These are phyloP conservation scores for Rhizopus microsporus DNA, from an alignment of 371 early-diverging fungal genomes.

Conservation along the genomic window DNA sequence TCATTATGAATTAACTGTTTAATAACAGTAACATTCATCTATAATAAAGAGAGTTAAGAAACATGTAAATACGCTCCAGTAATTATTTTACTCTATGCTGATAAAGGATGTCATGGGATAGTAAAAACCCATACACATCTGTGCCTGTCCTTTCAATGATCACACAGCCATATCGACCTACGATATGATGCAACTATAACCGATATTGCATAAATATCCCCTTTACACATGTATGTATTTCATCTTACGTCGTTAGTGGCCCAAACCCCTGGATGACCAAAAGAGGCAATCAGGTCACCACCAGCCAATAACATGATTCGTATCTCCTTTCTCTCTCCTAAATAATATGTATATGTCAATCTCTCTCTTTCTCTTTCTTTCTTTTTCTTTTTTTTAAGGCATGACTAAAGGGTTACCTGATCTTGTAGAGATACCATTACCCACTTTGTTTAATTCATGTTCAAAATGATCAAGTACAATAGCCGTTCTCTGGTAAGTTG, in stretches of 20 bases:
- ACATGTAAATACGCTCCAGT: neutral
- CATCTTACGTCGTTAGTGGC: conserved; percentile 34
- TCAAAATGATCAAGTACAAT: conserved; percentile 95
- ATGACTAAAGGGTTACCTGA: conserved; percentile 11
- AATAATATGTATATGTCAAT: neutral
- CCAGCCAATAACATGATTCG: conserved; percentile 93
- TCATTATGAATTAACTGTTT: conserved; percentile 97
- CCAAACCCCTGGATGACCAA: conserved; percentile 93
- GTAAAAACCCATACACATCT: conserved; percentile 89
- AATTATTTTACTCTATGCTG: conserved; percentile 69
- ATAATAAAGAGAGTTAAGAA: neutral
- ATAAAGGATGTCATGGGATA: conserved; percentile 90
- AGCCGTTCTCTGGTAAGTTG: conserved; percentile 85
- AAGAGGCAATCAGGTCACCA: conserved; percentile 95
- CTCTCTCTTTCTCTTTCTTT: neutral
- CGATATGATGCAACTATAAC: conserved; percentile 86
- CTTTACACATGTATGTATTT: neutral
- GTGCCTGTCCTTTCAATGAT: conserved; percentile 95
- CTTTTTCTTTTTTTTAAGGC: no score
- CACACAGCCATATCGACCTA: conserved; percentile 92
- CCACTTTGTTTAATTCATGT: conserved; percentile 72
- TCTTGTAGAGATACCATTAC: conserved; percentile 49
- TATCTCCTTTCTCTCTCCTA: conserved; percentile 57
- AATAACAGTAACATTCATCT: conserved; percentile 90
- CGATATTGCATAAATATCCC: neutral